Conservation (phyloP, 768 basidiomycete species). For the Boletales sp. region DNA sequence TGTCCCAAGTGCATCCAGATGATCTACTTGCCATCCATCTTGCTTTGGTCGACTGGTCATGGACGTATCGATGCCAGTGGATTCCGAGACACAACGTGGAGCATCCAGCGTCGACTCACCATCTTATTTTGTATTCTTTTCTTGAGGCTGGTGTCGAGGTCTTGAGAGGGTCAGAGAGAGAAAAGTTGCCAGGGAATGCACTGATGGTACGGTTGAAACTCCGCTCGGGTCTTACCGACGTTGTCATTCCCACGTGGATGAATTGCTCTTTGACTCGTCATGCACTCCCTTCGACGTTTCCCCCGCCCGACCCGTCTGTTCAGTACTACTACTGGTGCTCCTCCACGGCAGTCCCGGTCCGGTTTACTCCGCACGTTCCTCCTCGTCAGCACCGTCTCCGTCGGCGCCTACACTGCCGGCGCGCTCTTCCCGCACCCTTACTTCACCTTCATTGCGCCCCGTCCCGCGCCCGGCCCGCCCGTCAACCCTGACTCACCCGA, state of each 20-base stretch:
- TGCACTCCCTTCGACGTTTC: constrained; percentile 6
- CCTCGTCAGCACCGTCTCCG: constrained; percentile 19
- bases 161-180: constrained; percentile 11
- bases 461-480: constrained; percentile 70
- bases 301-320: constrained; percentile 15
- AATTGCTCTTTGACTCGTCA: not conserved
- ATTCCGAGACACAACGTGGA: constrained; percentile 31
- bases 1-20: constrained; percentile 32
- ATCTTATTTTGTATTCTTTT: constrained; percentile 41
- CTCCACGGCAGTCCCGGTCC: not conserved
- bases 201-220: not conserved
- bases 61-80: constrained; percentile 38
- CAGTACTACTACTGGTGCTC: constrained; percentile 1
- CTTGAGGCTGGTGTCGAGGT: constrained; percentile 36
- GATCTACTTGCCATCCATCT: constrained; percentile 53
- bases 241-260: not conserved
- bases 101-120: constrained; percentile 42
- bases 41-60: constrained; percentile 22
- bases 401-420: constrained; percentile 46
- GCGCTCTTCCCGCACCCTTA: constrained; percentile 68
- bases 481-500: constrained; percentile 49
- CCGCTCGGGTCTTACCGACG: constrained; percentile 24
- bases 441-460: constrained; percentile 68
- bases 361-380: constrained; percentile 13
- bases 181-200: not conserved